These are phyloP conservation scores for Tolypocladium tundrense DNA, from an alignment of 2,329 filamentous ascomycete species.

Conservation along the genomic window DNA sequence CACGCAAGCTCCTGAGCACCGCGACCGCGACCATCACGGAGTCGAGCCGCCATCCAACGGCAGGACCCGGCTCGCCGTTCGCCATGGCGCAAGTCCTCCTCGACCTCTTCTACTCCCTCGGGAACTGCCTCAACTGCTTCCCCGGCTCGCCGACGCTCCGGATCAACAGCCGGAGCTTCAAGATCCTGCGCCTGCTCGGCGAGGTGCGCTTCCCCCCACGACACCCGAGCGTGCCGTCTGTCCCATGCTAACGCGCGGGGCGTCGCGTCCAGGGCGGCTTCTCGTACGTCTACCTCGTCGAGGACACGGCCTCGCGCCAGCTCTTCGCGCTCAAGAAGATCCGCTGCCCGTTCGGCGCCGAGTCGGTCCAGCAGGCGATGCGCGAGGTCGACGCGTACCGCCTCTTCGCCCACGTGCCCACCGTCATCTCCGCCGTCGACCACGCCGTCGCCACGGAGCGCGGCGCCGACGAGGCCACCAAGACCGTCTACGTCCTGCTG, in stretches of 20 bases:
- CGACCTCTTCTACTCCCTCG: slow-evolving; percentile 83
- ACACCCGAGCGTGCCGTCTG: no score
- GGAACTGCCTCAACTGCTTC: slow-evolving; percentile 94
- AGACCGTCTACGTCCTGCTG: slow-evolving; percentile 93
- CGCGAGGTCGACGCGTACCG: slow-evolving; percentile 96
- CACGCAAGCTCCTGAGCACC: neutral
- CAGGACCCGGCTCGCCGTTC: neutral
- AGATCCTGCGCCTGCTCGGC: slow-evolving; percentile 85
- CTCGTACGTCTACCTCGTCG: slow-evolving; percentile 97
- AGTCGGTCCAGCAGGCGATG: slow-evolving; percentile 89
- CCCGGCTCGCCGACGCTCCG: slow-evolving; percentile 87
- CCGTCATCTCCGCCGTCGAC: slow-evolving; percentile 81
- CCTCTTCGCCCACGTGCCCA: slow-evolving; percentile 70
- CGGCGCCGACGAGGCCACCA: slow-evolving; percentile 53
- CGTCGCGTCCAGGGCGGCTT: slow-evolving; percentile 66
- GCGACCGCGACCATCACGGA: neutral
- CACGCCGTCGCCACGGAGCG: slow-evolving; percentile 71
- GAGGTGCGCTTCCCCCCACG: slow-evolving; percentile 40
- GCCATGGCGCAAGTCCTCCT: slow-evolving; percentile 74
- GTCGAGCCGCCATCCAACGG: neutral
- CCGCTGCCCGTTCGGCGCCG: slow-evolving; percentile 91
- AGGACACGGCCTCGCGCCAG: slow-evolving; percentile 74
- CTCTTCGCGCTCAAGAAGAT: slow-evolving; percentile 98
- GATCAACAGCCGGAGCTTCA: slow-evolving; percentile 91
- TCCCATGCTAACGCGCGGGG: neutral